Conservation (phyloP, 495 filamentous ascomycete genomes). For the Cladorrhinum samala region DNA sequence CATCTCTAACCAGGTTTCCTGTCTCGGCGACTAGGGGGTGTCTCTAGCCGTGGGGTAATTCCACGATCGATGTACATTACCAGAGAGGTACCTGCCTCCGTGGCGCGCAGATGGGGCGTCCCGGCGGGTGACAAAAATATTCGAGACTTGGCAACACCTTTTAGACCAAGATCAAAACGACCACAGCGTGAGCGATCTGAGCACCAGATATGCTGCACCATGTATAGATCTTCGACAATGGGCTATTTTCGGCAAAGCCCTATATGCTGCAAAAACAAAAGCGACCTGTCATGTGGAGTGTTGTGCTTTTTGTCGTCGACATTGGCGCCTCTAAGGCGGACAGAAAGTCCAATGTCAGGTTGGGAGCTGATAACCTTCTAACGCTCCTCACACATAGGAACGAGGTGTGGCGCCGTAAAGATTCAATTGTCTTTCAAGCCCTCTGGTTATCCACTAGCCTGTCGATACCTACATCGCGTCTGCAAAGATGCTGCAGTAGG, state of each 20-base stretch:
- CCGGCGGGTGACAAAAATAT: background rate
- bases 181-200: background rate
- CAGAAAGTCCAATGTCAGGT: background rate
- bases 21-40: conserved; percentile 12
- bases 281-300: too few relatives aligned
- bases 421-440: conserved; percentile 9
- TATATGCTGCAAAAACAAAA: too few relatives aligned
- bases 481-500: conserved; percentile 17
- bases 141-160: background rate
- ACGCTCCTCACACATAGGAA: background rate
- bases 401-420: conserved; percentile 8
- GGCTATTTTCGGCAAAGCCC: too few relatives aligned
- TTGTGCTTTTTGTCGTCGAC: background rate
- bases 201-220: background rate
- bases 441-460: background rate
- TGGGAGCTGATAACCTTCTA: background rate
- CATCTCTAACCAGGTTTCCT: conserved; percentile 20
- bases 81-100: background rate
- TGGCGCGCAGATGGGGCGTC: background rate
- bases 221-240: background rate
- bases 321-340: background rate
- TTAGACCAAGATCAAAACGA: conserved; percentile 9
- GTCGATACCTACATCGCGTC: conserved; percentile 6
- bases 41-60: conserved; percentile 5
- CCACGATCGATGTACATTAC: background rate